Evolutionary conservation across 257 asterid species (phyloP).

Genomic region (Schizonepeta tenuifolia): DNA sequence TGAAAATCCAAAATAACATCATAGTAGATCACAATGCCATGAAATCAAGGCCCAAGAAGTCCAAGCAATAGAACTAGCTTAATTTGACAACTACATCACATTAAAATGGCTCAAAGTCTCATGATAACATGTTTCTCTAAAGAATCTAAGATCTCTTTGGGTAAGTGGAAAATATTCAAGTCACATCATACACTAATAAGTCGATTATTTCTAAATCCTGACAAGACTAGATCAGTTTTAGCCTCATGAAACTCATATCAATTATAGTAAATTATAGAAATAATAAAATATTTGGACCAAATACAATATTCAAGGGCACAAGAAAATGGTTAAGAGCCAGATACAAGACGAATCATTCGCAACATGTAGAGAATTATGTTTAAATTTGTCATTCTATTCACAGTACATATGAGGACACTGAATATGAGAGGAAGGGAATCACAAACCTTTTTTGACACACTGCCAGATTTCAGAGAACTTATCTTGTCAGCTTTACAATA

Average conservation of each 20-base stretch:
- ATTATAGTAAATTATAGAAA: slow-evolving; percentile 22
- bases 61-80: slow-evolving; percentile 16
- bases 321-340: slow-evolving; percentile 1
- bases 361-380: not conserved
- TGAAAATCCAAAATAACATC: slow-evolving; percentile 10
- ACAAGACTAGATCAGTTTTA: not conserved
- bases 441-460: slow-evolving; percentile 67
- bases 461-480: slow-evolving; percentile 59
- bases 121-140: not conserved
- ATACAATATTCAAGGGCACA: slow-evolving; percentile 8
- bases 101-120: not conserved
- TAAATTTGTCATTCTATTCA: slow-evolving; percentile 17
- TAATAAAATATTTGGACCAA: not conserved
- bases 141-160: not conserved
- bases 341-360: slow-evolving; percentile 13
- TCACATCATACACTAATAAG: not conserved
- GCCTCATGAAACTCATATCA: slow-evolving; percentile 13
- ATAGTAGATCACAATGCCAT: not conserved
- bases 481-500: slow-evolving; percentile 53
- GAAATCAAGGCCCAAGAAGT: not conserved
- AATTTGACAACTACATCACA: not conserved
- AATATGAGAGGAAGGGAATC: slow-evolving; percentile 11
- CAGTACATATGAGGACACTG: not conserved
- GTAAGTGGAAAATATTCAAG: not conserved
- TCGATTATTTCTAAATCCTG: not conserved